Base-by-base conservation (phyloP, 1,139 yeast genomes). In the Torulaspora globosa region DNA sequence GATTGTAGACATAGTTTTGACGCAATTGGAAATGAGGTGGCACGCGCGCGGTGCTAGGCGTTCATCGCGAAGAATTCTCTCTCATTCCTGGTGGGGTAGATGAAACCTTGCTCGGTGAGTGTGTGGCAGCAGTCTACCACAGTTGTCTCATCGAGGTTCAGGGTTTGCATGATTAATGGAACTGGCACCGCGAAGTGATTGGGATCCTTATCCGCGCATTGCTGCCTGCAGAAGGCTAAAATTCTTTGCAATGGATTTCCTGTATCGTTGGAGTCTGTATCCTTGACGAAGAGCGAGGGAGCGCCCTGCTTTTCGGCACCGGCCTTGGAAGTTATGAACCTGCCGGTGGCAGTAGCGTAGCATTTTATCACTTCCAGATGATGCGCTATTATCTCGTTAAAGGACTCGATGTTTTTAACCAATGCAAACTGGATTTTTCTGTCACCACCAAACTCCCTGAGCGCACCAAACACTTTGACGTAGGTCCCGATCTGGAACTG, bases 151-250 rank as follows among this genome's bases (percentile, higher is more conserved):
- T 75, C 58, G n/a, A 82, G 54, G 37, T 70, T 71, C 55, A 83
- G 68, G 31, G 74, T 72, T 58, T 80, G 84, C 15, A 80, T 73
- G 50, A 84, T 76, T 48, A 77, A 72, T 47, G 75, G 76, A 15
- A 79, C 69, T 16, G 87, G 88, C 8, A 84, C 88, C 53, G 92
- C 92, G 59, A 83, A 89, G 10, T 79, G 72, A 80, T 83, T 82
- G 12, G 78, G 69, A 39, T 74, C 72, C 34, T 80, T 72, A 55
- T 62, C 65, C 14, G 47, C 56, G 48, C 67, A 63, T 48, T 62
- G 78, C 66, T 48, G 74, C 74, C 54, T 71, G 69, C 61, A 82
- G 69, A 77, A 71, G n/a, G 71, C 71, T 47, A 72, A 69, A 35
- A 82, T 73, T 53, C 65, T 70, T 44, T 78, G 59, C 18, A 52